Evolutionary conservation across 352 stramenopile genomes (phyloP), one percentile per base, ranked within the genome.

Genomic region (Pythium aristosporum): DNA sequence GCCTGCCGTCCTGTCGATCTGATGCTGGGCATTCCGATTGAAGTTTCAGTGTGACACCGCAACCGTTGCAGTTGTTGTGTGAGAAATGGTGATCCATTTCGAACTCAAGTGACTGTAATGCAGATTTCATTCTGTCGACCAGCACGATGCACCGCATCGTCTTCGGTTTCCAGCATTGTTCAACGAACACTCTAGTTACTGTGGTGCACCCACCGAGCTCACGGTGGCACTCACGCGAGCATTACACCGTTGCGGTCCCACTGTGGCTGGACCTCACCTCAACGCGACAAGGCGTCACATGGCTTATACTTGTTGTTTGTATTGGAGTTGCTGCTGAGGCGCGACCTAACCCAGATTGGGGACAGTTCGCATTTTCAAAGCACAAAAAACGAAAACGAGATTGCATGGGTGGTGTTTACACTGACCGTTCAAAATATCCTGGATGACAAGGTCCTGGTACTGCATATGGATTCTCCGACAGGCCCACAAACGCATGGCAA

Each of bases 111-210:
- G n/a, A 25, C n/a, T 15, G 21, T 32, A 25, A 9, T 47, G 15
- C 15, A 47, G 5, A 2, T 43, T 43, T 43, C 41, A 21, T 6
- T 47, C 41, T 47, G 9, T 21, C 15, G 41, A 47, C 41, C 41
- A 21, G 12, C 41, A 1, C 12, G 41, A 16, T 50, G 44, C 44
- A 48, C n/a, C n/a, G 44, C 34, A 39, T 25, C n/a, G 18, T 25
- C 44, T 50, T 50, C 16, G n/a, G 44, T n/a, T 25, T 50, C 18
- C 44, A n/a, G 55, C 16, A 53, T 61, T 44, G 28, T 63, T 63
- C 56, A 42, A 9, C 43, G 56, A 63, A 63, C 23, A 46, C 42
- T 55, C 56, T 25, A 30, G 44, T n/a, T n/a, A n/a, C n/a, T n/a
- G n/a, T n/a, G n/a, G n/a, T 32, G 34, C 21, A n/a, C 34, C 23